phyloP scores from a whole-genome alignment of 495 filamentous ascomycete genomes.

The Lichenothelia convexa region DNA sequence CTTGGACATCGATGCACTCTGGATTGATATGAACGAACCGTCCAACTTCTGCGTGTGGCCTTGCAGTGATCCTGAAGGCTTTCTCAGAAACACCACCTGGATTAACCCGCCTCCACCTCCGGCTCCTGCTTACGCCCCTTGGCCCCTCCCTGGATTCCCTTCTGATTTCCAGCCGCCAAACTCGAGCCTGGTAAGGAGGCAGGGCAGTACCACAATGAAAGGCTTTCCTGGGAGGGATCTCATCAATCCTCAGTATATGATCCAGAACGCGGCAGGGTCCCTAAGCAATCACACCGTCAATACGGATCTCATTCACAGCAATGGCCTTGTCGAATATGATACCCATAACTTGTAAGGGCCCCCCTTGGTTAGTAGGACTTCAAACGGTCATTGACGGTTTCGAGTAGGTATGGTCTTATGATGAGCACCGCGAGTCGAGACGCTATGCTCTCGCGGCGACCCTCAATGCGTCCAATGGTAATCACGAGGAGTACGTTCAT shows the following conservation, averaged over 20 bases:
- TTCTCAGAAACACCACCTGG: constrained; percentile 33
- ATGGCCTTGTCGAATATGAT: constrained; percentile 57
- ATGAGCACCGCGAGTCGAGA: constrained; percentile 50
- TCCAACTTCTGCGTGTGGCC: constrained; percentile 53
- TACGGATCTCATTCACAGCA: constrained; percentile 56
- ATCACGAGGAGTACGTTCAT: constrained; percentile 81
- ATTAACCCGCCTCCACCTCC: constrained; percentile 51
- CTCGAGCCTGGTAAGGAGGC: too few species aligned
- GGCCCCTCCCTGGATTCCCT: constrained; percentile 53
- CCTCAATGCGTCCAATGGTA: constrained; percentile 48
- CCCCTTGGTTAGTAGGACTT: too few species aligned
- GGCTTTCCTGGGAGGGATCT: constrained; percentile 38
- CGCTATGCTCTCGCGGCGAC: constrained; percentile 53
- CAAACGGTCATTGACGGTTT: not conserved
- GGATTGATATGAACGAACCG: constrained; percentile 21
- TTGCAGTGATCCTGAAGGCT: constrained; percentile 41
- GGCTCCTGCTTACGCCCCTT: constrained; percentile 39
- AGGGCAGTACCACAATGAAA: too few species aligned
- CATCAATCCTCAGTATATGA: constrained; percentile 53
- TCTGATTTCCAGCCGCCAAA: constrained; percentile 44
- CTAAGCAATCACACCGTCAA: constrained; percentile 57
- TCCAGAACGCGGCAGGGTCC: constrained; percentile 52
- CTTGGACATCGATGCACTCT: constrained; percentile 54
- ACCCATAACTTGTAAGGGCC: constrained; percentile 54
- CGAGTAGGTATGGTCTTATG: constrained; percentile 63